Evolutionary conservation across 805 yeast species (phyloP).

Genomic region (Candida sakaeoensis): DNA sequence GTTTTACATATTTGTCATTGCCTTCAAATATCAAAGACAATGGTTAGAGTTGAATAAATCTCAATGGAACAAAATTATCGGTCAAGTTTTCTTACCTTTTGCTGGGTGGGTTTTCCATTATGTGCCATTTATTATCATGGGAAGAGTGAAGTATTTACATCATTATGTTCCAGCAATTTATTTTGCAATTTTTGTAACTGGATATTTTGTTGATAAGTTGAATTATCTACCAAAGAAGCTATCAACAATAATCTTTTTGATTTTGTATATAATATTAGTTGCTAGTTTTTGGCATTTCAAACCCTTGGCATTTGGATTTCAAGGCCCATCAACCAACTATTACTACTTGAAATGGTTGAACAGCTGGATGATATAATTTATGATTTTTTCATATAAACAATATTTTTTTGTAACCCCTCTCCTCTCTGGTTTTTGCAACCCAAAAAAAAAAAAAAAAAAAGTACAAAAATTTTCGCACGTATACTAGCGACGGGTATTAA

Average conservation of each 20-base stretch:
- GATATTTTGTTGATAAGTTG: conserved; percentile 49
- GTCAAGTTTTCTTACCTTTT: conserved; percentile 34
- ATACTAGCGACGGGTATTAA: neutral
- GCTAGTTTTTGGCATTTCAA: conserved; percentile 58
- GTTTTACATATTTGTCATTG: conserved; percentile 15
- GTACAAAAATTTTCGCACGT: conserved; percentile 1
- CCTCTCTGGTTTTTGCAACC: conserved; percentile 2
- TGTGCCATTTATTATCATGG: conserved; percentile 40
- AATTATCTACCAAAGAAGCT: conserved; percentile 14
- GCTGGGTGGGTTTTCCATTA: conserved; percentile 40
- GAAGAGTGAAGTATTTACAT: conserved; percentile 41
- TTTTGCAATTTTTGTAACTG: conserved; percentile 70
- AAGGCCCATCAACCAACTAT: conserved; percentile 26
- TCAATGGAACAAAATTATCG: conserved; percentile 25
- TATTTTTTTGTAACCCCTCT: no score
- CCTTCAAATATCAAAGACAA: conserved; percentile 34
- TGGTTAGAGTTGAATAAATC: conserved; percentile 14
- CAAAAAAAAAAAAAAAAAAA: neutral
- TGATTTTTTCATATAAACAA: no score
- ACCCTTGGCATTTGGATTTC: conserved; percentile 82
- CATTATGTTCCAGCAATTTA: conserved; percentile 44
- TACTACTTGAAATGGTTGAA: conserved; percentile 28
- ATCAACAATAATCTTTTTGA: conserved; percentile 33
- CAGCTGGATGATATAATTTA: conserved; percentile 17
- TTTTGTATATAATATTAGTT: conserved; percentile 47